Evolutionary conservation across 371 early-diverging fungal genomes (phyloP), one percentile per base, ranked within the genome.

Genomic region (Mucor circinelloides): DNA sequence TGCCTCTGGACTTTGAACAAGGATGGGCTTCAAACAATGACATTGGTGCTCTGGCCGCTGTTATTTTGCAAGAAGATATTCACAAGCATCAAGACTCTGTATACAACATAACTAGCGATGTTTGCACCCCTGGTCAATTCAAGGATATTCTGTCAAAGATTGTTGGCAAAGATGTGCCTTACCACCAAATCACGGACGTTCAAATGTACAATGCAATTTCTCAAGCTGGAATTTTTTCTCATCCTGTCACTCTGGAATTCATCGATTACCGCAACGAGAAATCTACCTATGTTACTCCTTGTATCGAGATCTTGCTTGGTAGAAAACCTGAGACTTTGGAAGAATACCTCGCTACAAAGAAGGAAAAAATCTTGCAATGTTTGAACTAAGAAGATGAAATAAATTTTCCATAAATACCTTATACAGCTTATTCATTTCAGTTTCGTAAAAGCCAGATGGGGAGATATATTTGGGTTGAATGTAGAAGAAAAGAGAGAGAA

Each of bases 41-140:
- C 48, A 69, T 73, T 65, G 76, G 67, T 21, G 57, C 63, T 8
- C 4, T 75, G 10, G 76, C 73, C 6, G 70, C 70, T 2, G 64
- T 59, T 31, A 56, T 75, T 3, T 6, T 72, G 2, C 30, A 27
- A 0, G 75, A 72, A 17, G 46, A 55, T 36, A 42, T 69, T n/a
- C 70, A 67, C n/a, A 72, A 72, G 60, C 70, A 75, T 21, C 31
- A 17, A 30, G 65, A 72, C 52, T 17, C 54, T 3, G 67, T 64
- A 13, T 75, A 75, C 31, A 48, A 40, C 12, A 30, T 74, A 23
- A 58, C 36, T 7, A 58, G 66, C 6, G 66, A 66, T n/a, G 4
- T 48, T 0, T 21, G 17, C 8, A 58, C 67, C 12, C 42, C 54
- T 8, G 46, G 27, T n/a, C 61, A 71, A 19, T 62, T 61, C 6